Conservation (phyloP, 768 basidiomycete genomes). For the Phylloporus sp. region DNA sequence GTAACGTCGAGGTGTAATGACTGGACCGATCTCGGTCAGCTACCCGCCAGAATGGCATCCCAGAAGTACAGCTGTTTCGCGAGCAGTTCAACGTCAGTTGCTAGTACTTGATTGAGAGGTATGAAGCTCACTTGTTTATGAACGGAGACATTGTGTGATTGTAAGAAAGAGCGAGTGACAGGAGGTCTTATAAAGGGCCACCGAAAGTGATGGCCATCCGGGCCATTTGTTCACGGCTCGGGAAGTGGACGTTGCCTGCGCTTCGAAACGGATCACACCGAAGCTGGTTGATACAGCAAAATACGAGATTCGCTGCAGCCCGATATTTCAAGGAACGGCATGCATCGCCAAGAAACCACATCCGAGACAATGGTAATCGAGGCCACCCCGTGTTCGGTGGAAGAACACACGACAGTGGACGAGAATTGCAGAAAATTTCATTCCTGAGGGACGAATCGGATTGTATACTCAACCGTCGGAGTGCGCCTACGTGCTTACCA, state of each 20-base stretch:
- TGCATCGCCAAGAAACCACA: neutral
- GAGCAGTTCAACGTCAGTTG: neutral
- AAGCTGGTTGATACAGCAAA: slow-evolving; percentile 17
- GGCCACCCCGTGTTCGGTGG: neutral
- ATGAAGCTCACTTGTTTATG: slow-evolving; percentile 8
- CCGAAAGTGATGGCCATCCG: neutral
- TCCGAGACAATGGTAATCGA: neutral
- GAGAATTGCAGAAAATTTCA: neutral
- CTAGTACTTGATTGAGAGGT: neutral
- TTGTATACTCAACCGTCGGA: neutral
- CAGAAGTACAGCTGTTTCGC: neutral
- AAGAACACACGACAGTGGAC: neutral
- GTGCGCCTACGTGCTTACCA: neutral
- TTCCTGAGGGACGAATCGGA: neutral
- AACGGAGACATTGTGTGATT: slow-evolving; percentile 6
- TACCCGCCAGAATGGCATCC: neutral
- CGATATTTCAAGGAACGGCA: neutral
- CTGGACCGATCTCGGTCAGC: neutral
- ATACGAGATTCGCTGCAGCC: neutral
- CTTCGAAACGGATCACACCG: slow-evolving; percentile 7
- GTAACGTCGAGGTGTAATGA: neutral
- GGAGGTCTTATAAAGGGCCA: slow-evolving; percentile 8
- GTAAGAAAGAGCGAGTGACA: neutral
- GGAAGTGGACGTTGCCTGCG: slow-evolving; percentile 1
- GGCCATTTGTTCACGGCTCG: slow-evolving; percentile 7